A percentile compares a stretch with the other conserved stretches of the same genome.
Conservation (phyloP, 805 yeast species). For the Kuraishia borneana region DNA sequence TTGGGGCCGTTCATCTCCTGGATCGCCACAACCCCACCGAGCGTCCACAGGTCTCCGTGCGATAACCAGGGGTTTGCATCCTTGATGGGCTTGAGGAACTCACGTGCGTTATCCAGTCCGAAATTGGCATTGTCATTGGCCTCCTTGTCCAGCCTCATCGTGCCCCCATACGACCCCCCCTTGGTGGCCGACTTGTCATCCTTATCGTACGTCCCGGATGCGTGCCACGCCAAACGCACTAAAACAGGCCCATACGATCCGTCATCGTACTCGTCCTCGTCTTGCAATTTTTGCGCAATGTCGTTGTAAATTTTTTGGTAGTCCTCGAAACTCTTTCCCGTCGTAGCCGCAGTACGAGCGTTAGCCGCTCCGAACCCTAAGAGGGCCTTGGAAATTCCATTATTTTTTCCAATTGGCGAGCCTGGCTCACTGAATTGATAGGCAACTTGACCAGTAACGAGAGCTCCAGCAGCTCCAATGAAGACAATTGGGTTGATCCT, state of each 20-base stretch:
- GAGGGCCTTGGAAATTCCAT: slow-evolving; percentile 8
- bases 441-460: neutral
- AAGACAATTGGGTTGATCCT: neutral
- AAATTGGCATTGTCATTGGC: slow-evolving; percentile 36
- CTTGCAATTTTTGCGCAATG: slow-evolving; percentile 52
- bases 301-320: slow-evolving; percentile 63
- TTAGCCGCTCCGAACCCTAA: slow-evolving; percentile 23
- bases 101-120: slow-evolving; percentile 42
- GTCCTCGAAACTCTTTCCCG: slow-evolving; percentile 29
- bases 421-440: neutral
- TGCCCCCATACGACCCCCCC: slow-evolving; percentile 41
- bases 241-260: slow-evolving; percentile 44
- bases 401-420: slow-evolving; percentile 6
- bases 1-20: slow-evolving; percentile 58
- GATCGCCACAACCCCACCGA: slow-evolving; percentile 56
- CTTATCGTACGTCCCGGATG: slow-evolving; percentile 35
- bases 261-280: slow-evolving; percentile 46
- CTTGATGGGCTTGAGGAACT: slow-evolving; percentile 43
- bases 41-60: slow-evolving; percentile 61
- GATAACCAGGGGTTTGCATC: slow-evolving; percentile 48
- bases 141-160: slow-evolving; percentile 42
- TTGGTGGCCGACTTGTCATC: slow-evolving; percentile 25
- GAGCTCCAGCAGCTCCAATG: neutral
- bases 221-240: slow-evolving; percentile 38
- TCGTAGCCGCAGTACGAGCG: slow-evolving; percentile 18